phyloP scores from a whole-genome alignment of 2,329 filamentous ascomycete genomes.

The Cladosporium phlei region DNA sequence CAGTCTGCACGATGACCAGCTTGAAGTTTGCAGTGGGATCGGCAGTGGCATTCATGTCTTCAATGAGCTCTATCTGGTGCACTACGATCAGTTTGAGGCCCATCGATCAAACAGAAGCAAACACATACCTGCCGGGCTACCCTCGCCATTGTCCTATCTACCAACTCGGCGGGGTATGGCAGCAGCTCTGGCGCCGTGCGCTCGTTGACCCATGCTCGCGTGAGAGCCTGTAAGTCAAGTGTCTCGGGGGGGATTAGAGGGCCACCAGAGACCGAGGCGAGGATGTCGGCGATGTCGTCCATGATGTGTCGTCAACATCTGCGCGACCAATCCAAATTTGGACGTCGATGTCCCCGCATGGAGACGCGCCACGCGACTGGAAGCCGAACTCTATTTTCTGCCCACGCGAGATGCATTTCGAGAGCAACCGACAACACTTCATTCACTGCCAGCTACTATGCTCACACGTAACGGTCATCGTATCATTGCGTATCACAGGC shows the following conservation, averaged over 20 bases:
- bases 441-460: too few relatives aligned
- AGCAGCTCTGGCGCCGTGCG: constrained; percentile 85
- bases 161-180: constrained; percentile 68
- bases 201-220: constrained; percentile 89
- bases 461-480: too few relatives aligned
- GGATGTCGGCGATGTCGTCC: constrained; percentile 48
- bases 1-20: constrained; percentile 92
- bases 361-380: constrained; percentile 3
- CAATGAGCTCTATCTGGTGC: constrained; percentile 34
- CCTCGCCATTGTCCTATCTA: constrained; percentile 74
- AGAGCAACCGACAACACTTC: too few relatives aligned
- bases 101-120: background rate
- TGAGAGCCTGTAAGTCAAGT: constrained; percentile 80
- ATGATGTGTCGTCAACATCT: background rate
- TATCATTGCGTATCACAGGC: too few relatives aligned
- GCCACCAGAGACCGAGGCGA: constrained; percentile 43
- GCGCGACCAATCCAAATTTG: background rate
- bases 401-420: too few relatives aligned
- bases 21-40: constrained; percentile 88
- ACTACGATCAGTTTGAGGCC: background rate
- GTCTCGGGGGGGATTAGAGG: constrained; percentile 39
- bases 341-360: background rate
- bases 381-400: constrained; percentile 3
- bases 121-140: constrained; percentile 24
- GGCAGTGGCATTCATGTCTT: constrained; percentile 70